Evolutionary conservation across 2,329 filamentous ascomycete species (phyloP).

Genomic region (Xylariomycetidae sp.): DNA sequence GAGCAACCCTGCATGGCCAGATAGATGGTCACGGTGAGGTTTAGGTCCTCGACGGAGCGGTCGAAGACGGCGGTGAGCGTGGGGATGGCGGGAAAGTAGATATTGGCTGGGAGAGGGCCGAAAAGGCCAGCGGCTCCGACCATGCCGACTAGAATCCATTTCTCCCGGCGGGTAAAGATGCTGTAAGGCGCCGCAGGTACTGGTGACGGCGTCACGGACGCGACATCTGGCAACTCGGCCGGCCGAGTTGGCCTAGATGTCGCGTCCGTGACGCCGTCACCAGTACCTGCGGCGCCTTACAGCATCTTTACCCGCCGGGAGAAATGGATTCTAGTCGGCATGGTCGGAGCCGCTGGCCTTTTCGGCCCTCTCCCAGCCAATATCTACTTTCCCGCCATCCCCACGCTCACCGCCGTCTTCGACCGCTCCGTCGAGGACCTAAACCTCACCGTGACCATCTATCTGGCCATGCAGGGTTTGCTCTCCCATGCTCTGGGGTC

Average conservation of each 20-base stretch:
- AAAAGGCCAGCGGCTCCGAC: conserved; percentile 20
- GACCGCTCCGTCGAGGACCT: conserved; percentile 21
- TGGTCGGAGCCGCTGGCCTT: conserved; percentile 21
- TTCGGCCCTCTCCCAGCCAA: conserved; percentile 28
- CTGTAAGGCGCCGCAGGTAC: conserved; percentile 17
- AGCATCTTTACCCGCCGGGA: conserved; percentile 18
- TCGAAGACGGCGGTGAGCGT: conserved; percentile 21
- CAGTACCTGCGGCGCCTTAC: too few relatives aligned
- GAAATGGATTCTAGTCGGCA: conserved; percentile 20
- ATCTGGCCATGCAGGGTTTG: conserved; percentile 26
- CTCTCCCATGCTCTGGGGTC: conserved; percentile 30
- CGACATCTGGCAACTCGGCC: too few relatives aligned
- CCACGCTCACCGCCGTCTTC: conserved; percentile 21
- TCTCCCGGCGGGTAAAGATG: conserved; percentile 18
- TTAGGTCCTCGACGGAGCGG: conserved; percentile 22
- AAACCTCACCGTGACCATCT: conserved; percentile 28
- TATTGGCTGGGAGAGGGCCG: conserved; percentile 29
- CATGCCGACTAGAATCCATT: conserved; percentile 20
- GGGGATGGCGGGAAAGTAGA: conserved; percentile 29
- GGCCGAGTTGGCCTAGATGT: too few relatives aligned
- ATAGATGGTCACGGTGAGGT: conserved; percentile 28
- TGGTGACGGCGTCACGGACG: too few relatives aligned
- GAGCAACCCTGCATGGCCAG: conserved; percentile 26
- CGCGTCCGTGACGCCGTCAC: too few relatives aligned
- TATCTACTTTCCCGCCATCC: conserved; percentile 29